Evolutionary conservation across 2,329 filamentous ascomycete species (phyloP).

Genomic region (Fusarium phyllophilum): DNA sequence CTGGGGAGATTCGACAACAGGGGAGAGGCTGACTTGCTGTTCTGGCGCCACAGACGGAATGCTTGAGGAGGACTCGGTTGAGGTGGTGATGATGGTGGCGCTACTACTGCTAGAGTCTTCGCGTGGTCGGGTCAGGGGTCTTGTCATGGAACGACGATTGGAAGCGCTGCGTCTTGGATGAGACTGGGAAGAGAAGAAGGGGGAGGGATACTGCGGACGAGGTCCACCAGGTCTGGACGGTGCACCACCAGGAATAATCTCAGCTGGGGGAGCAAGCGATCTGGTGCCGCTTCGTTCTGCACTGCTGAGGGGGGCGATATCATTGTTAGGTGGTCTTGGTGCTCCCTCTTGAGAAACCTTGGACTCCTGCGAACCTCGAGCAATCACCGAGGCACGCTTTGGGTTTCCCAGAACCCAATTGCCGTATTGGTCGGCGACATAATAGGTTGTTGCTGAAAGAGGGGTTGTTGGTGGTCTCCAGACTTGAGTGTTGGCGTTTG

Average conservation of each 20-base stretch:
- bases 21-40: slow-evolving; percentile 54
- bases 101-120: slow-evolving; percentile 48
- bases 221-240: slow-evolving; percentile 34
- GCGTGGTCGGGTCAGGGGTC: slow-evolving; percentile 40
- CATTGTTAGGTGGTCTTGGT: slow-evolving; percentile 32
- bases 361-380: slow-evolving; percentile 35
- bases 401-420: slow-evolving; percentile 63
- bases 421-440: slow-evolving; percentile 62
- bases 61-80: slow-evolving; percentile 41
- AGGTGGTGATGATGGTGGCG: slow-evolving; percentile 47
- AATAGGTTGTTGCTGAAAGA: slow-evolving; percentile 57
- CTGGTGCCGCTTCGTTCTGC: neutral
- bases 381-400: slow-evolving; percentile 43
- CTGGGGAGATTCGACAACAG: slow-evolving; percentile 60
- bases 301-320: slow-evolving; percentile 14
- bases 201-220: slow-evolving; percentile 35
- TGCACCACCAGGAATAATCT: slow-evolving; percentile 45
- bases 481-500: slow-evolving; percentile 54
- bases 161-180: slow-evolving; percentile 37
- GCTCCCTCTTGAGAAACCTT: slow-evolving; percentile 16
- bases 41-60: slow-evolving; percentile 32
- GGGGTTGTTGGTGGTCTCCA: slow-evolving; percentile 61
- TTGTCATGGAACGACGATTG: slow-evolving; percentile 32
- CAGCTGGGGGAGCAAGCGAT: slow-evolving; percentile 45
- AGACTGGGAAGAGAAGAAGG: slow-evolving; percentile 41